Evolutionary conservation across 257 asterid species (phyloP).

Genomic region (Cinchona pubescens): DNA sequence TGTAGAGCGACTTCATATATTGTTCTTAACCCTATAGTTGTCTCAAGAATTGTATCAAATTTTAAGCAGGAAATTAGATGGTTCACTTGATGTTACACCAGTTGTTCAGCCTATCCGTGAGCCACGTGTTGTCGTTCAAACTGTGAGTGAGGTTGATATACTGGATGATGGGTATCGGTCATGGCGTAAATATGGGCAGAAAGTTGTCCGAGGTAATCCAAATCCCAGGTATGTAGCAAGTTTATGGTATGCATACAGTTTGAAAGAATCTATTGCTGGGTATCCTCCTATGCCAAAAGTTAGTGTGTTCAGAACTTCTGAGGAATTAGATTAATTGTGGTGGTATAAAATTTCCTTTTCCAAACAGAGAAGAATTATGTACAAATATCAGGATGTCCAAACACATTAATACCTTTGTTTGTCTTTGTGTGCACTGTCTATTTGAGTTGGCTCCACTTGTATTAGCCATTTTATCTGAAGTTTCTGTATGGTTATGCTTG

Average conservation of each 20-base stretch:
- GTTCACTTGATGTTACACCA: slow-evolving; percentile 61
- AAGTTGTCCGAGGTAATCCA: slow-evolving; percentile 95
- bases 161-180: slow-evolving; percentile 91
- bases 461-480: background rate
- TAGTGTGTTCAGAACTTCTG: background rate
- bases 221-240: slow-evolving; percentile 70
- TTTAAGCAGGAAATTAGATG: slow-evolving; percentile 75
- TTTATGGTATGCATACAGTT: background rate
- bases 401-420: background rate
- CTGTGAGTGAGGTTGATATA: slow-evolving; percentile 95
- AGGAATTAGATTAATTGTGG: background rate
- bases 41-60: slow-evolving; percentile 12
- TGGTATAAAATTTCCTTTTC: background rate
- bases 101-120: slow-evolving; percentile 89
- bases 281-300: background rate
- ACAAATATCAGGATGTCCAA: background rate
- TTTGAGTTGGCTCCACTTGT: background rate
- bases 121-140: slow-evolving; percentile 95
- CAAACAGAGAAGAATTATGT: background rate
- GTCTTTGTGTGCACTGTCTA: background rate
- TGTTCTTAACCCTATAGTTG: slow-evolving; percentile 7
- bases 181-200: slow-evolving; percentile 99
- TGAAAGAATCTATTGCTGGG: background rate
- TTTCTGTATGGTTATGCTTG: background rate
- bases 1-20: slow-evolving; percentile 9